These are phyloP conservation scores for Zygoascus biomembranicola DNA, from an alignment of 805 yeast species.

Conservation along the genomic window DNA sequence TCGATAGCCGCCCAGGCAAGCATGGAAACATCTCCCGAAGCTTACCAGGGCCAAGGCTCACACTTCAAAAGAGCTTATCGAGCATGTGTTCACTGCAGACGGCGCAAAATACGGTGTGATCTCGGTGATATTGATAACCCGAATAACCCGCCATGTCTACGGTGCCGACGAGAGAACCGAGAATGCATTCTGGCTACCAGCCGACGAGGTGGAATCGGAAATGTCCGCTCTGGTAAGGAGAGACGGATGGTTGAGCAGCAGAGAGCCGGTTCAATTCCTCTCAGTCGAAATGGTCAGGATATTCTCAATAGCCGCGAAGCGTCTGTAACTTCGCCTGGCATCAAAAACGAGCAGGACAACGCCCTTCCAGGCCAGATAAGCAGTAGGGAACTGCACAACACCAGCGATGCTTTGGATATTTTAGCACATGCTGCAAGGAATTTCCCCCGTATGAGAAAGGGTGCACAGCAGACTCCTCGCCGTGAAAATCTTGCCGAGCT, in stretches of 20 bases:
- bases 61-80: slow-evolving; percentile 58
- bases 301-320: background rate
- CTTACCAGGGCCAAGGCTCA: background rate
- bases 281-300: background rate
- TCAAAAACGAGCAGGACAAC: background rate
- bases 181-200: slow-evolving; percentile 68
- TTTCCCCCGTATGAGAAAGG: slow-evolving; percentile 25
- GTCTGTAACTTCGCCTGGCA: background rate
- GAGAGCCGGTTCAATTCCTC: background rate
- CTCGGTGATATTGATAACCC: slow-evolving; percentile 70
- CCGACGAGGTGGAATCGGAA: slow-evolving; percentile 43
- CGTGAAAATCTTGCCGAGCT: background rate
- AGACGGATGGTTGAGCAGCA: slow-evolving; percentile 37
- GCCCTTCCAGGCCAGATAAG: background rate
- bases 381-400: slow-evolving; percentile 26
- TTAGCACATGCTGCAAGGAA: slow-evolving; percentile 30
- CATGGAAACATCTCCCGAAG: background rate
- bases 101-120: slow-evolving; percentile 80
- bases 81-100: slow-evolving; percentile 82
- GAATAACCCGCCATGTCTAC: slow-evolving; percentile 69
- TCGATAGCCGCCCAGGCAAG: background rate
- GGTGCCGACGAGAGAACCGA: slow-evolving; percentile 75
- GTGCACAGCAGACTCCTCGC: background rate
- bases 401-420: slow-evolving; percentile 33
- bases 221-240: slow-evolving; percentile 36